Base-by-base conservation (phyloP, 2,329 filamentous ascomycete genomes). In the Elsinoe perseae region DNA sequence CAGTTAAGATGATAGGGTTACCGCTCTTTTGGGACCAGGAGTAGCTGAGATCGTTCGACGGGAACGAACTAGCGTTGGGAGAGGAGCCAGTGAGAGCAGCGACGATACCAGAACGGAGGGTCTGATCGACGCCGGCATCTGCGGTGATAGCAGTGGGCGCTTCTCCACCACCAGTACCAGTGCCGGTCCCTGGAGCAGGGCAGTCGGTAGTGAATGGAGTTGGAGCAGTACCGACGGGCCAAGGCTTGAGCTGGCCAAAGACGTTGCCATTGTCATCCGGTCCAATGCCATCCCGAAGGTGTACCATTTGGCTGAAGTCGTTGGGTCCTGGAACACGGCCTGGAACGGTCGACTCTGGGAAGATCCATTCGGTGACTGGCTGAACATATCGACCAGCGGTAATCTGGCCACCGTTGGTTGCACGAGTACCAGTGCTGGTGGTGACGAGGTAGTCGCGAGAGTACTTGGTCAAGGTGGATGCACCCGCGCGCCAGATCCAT, bases 281-380 rank as follows among this genome's bases (percentile, higher is more conserved):
- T 25, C 68, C 68, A 16, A 67, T 60, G 1, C 68, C 68, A 36
- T 69, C 62, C 14, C 60, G 61, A 7, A 70, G 61, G 44, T 62
- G 62, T 1, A 66, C 64, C 6, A 75, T 64, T 30, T 66, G 65
- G 25, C 63, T 62, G 56, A 75, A 73, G 52, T 70, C 66, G 60
- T 65, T 68, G 58, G 58, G 66, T 61, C 61, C 61, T 8, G 66
- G 66, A 9, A 62, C 48, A 16, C 57, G 57, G 1, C 73, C 73
- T n/a, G 73, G 73, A 2, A 66, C 62, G 16, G 69, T 64, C 16
- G 69, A 64, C 59, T 75, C 73, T 8, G 73, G 72, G 62, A 71
- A 72, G 59, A 75, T 73, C 71, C 71, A 75, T 57, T 74, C 73
- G 3, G 64, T 66, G 3, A 75, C 72, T 10, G 73, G 68, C 27